phyloP scores from a whole-genome alignment of 2,329 filamentous ascomycete genomes.

The Pseudogymnoascus sp. region DNA sequence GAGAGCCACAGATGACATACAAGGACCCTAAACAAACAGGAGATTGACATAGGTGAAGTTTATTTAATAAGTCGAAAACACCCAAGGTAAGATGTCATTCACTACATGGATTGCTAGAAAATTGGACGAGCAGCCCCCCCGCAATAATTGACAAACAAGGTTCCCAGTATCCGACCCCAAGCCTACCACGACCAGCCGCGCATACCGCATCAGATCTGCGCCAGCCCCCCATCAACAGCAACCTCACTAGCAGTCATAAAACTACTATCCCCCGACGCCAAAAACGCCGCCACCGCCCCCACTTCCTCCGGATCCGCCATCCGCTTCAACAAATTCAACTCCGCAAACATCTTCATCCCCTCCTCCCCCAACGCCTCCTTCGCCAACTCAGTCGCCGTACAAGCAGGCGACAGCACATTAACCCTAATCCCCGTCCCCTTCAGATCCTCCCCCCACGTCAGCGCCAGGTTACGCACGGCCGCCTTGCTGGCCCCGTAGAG shows the following conservation, averaged over 20 bases:
- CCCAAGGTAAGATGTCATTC: too few relatives aligned
- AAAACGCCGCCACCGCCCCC: slow-evolving; percentile 18
- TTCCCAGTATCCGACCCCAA: too few relatives aligned
- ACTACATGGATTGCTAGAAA: too few relatives aligned
- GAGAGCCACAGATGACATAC: too few relatives aligned
- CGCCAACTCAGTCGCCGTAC: slow-evolving; percentile 20
- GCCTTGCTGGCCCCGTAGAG: slow-evolving; percentile 23
- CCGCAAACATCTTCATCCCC: slow-evolving; percentile 18
- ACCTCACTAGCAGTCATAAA: slow-evolving; percentile 21
- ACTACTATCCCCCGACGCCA: slow-evolving; percentile 19
- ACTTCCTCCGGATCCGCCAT: slow-evolving; percentile 20
- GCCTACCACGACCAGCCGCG: too few relatives aligned
- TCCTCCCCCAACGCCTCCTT: slow-evolving; percentile 20
- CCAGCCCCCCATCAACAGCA: slow-evolving; percentile 18
- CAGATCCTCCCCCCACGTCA: slow-evolving; percentile 19
- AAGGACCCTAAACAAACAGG: too few relatives aligned
- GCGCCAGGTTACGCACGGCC: slow-evolving; percentile 21
- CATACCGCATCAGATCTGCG: slow-evolving; percentile 13
- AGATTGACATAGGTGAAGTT: too few relatives aligned
- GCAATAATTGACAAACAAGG: too few relatives aligned
- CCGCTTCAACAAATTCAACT: slow-evolving; percentile 17
- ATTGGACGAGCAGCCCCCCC: too few relatives aligned
- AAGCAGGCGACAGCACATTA: slow-evolving; percentile 23
- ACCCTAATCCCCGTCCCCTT: slow-evolving; percentile 25
- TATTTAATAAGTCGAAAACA: too few relatives aligned